Evolutionary conservation across 164 flowering plant genomes (phyloP).

Genomic region (Nymphaea thermarum): DNA sequence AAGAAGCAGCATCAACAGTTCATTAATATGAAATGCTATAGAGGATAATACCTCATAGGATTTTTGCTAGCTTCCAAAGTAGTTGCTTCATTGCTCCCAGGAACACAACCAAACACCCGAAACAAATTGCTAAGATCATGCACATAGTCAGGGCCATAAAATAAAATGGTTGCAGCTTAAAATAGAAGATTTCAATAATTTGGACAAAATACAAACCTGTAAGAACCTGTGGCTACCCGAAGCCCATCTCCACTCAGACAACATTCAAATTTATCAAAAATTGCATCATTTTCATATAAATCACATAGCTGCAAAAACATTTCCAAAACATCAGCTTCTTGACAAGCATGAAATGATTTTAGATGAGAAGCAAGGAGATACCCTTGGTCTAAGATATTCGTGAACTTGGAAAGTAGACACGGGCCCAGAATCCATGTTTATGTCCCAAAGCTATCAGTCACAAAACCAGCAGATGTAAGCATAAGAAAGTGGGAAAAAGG

Average conservation of each 20-base stretch:
- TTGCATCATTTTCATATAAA: slow-evolving; percentile 94
- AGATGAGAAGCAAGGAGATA: slow-evolving; percentile 6
- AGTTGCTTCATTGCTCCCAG: slow-evolving; percentile 74
- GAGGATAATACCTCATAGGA: slow-evolving; percentile 66
- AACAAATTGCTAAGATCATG: slow-evolving; percentile 64
- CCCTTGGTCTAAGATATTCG: slow-evolving; percentile 92
- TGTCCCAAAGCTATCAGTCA: slow-evolving; percentile 76
- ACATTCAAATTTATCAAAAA: slow-evolving; percentile 97
- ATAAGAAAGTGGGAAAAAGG: too few species aligned
- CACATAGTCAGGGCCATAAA: background rate
- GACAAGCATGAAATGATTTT: background rate
- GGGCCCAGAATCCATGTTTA: slow-evolving; percentile 98
- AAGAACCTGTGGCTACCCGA: slow-evolving; percentile 91
- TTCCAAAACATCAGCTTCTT: background rate
- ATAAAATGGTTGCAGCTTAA: background rate
- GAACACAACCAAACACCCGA: slow-evolving; percentile 77
- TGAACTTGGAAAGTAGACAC: slow-evolving; percentile 95
- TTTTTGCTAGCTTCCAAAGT: slow-evolving; percentile 98
- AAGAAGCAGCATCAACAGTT: background rate
- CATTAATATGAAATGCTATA: too few species aligned
- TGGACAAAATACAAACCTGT: slow-evolving; percentile 41
- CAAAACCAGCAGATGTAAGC: background rate
- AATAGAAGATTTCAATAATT: background rate
- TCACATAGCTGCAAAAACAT: slow-evolving; percentile 61
- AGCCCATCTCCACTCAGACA: slow-evolving; percentile 91